Percentiles rank a stretch among this genome's conserved stretches.
These are phyloP conservation scores for Rhizophagus clarus DNA, from an alignment of 192 early-diverging fungal genomes.

Conservation along the genomic window DNA sequence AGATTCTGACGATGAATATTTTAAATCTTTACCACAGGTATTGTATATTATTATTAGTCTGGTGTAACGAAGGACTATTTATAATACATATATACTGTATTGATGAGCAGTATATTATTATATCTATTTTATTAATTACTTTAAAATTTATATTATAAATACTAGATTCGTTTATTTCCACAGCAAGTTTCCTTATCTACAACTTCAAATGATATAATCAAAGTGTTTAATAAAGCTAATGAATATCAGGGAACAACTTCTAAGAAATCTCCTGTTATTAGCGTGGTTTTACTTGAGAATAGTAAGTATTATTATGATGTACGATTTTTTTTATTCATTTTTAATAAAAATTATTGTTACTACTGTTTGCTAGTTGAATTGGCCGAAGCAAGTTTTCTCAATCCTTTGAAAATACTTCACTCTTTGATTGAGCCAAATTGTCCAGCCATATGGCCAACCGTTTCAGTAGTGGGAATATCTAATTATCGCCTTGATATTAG, in stretches of 20 bases:
- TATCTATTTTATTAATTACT: no score
- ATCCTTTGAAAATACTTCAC: not conserved
- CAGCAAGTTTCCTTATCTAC: slow-evolving; percentile 32
- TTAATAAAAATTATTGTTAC: not conserved
- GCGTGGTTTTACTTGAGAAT: slow-evolving; percentile 23
- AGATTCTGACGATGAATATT: slow-evolving; percentile 25
- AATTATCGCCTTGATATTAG: slow-evolving; percentile 29
- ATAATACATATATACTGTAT: no score
- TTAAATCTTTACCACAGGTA: slow-evolving; percentile 26
- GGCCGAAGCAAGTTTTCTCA: slow-evolving; percentile 6
- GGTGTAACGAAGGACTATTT: no score
- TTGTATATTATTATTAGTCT: not conserved
- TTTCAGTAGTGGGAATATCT: slow-evolving; percentile 24
- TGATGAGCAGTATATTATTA: no score
- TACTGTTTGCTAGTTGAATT: slow-evolving; percentile 10
- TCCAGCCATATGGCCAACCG: not conserved
- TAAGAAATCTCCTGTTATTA: slow-evolving; percentile 18
- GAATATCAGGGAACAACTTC: slow-evolving; percentile 18
- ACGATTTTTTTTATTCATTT: not conserved
- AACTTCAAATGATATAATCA: slow-evolving; percentile 29
- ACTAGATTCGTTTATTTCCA: slow-evolving; percentile 11
- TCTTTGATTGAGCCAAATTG: not conserved
- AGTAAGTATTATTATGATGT: not conserved
- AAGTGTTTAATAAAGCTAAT: slow-evolving; percentile 21
- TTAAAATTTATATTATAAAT: no score